Percentiles rank a stretch among this genome's conserved stretches.
Evolutionary conservation across 2,329 filamentous ascomycete genomes (phyloP).

Genomic region (Apiospora aurea): DNA sequence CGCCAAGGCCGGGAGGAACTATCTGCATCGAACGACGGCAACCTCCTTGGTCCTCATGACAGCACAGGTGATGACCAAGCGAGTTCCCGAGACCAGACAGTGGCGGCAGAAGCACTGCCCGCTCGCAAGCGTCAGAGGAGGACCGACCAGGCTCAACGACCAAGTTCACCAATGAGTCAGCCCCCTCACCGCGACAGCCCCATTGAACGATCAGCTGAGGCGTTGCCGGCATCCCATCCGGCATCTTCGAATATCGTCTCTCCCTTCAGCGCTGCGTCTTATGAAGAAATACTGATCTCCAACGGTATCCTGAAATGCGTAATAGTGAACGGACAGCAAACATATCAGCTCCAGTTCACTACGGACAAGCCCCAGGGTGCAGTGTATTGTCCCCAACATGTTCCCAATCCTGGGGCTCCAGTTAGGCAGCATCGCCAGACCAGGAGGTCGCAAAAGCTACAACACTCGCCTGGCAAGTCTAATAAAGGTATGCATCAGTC

Average conservation of each 20-base stretch:
- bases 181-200: not conserved
- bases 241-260: not conserved
- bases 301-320: not conserved
- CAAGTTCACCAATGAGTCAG: too few species aligned
- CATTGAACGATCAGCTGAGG: not conserved
- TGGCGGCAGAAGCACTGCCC: too few species aligned
- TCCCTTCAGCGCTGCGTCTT: not conserved
- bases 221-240: not conserved
- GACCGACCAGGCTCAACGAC: too few species aligned
- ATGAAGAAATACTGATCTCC: not conserved
- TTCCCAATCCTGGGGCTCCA: not conserved
- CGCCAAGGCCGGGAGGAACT: too few species aligned
- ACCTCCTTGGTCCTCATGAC: too few species aligned
- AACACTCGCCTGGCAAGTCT: not conserved
- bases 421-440: not conserved
- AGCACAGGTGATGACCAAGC: too few species aligned
- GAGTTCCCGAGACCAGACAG: too few species aligned
- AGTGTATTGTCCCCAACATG: not conserved
- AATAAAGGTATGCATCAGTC: not conserved
- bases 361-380: not conserved
- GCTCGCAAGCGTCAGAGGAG: too few species aligned
- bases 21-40: too few species aligned
- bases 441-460: not conserved
- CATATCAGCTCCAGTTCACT: slow-evolving; percentile 11
- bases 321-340: slow-evolving; percentile 3